Evolutionary conservation across 768 basidiomycete genomes (phyloP).

Genomic region (Auricularia heimuer): DNA sequence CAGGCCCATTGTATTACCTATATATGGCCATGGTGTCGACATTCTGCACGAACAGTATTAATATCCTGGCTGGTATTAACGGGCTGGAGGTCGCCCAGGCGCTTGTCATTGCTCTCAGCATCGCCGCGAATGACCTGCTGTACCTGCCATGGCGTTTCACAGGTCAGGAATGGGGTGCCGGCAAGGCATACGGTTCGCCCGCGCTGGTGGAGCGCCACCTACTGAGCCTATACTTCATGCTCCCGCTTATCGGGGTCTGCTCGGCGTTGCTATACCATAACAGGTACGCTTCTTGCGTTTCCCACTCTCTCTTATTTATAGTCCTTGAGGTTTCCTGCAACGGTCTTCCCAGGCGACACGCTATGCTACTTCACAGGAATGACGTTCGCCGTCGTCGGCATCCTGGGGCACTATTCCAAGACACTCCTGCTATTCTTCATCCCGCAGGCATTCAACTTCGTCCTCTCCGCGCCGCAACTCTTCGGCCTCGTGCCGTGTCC

Average conservation of each 20-base stretch:
- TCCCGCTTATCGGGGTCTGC: slow-evolving; percentile 87
- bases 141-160: slow-evolving; percentile 84
- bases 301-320: neutral
- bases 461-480: slow-evolving; percentile 88
- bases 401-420: slow-evolving; percentile 96
- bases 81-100: slow-evolving; percentile 94
- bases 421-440: slow-evolving; percentile 94
- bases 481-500: slow-evolving; percentile 93
- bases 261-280: slow-evolving; percentile 90
- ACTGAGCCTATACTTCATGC: slow-evolving; percentile 96
- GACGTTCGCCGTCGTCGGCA: slow-evolving; percentile 97
- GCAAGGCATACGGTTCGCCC: slow-evolving; percentile 76
- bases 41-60: slow-evolving; percentile 96
- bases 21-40: slow-evolving; percentile 96
- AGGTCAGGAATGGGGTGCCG: slow-evolving; percentile 73
- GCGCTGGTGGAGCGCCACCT: slow-evolving; percentile 87
- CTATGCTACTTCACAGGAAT: slow-evolving; percentile 97
- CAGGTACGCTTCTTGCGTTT: slow-evolving; percentile 42
- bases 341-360: slow-evolving; percentile 92
- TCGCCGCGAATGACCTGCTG: slow-evolving; percentile 84
- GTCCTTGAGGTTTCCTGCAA: slow-evolving; percentile 77
- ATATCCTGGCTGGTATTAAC: slow-evolving; percentile 96
- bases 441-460: slow-evolving; percentile 96
- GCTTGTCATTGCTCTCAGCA: slow-evolving; percentile 80
- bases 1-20: slow-evolving; percentile 89